These are phyloP conservation scores for Tuber indicum DNA, from an alignment of 495 filamentous ascomycete species.

Conservation along the genomic window DNA sequence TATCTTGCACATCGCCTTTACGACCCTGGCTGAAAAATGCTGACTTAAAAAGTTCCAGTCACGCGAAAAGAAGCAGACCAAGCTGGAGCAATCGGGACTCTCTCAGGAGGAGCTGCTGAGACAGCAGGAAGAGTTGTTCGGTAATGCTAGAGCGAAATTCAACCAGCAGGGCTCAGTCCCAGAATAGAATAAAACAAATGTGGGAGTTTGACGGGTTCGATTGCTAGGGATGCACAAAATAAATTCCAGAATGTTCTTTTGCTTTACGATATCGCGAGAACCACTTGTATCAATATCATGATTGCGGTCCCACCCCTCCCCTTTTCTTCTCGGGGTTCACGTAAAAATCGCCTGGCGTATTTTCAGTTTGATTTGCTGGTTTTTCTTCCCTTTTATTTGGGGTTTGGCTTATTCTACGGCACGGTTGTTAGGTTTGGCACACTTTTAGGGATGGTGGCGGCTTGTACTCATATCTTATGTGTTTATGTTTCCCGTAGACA, in stretches of 20 bases:
- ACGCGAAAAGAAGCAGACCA: constrained; percentile 93
- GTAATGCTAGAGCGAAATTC: constrained; percentile 70
- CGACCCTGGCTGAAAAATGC: constrained; percentile 29
- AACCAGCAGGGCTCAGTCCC: constrained; percentile 45
- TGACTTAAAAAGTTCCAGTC: constrained; percentile 51
- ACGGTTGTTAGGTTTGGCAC: background rate
- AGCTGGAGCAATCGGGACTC: constrained; percentile 88
- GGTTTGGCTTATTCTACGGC: background rate
- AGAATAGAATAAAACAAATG: constrained; percentile 16
- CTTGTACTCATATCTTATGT: constrained; percentile 1
- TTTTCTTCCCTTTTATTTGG: background rate
- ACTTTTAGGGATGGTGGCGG: background rate
- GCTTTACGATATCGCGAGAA: background rate
- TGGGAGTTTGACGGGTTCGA: background rate
- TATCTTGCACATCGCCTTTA: constrained; percentile 45
- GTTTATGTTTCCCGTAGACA: background rate
- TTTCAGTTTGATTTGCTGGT: background rate
- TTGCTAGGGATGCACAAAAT: background rate
- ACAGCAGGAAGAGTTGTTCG: constrained; percentile 86
- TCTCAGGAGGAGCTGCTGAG: constrained; percentile 80
- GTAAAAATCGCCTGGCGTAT: background rate
- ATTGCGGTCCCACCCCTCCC: background rate
- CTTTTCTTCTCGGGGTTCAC: background rate
- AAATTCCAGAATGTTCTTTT: background rate
- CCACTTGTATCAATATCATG: constrained; percentile 1